phyloP scores from a whole-genome alignment of 2,329 filamentous ascomycete species.

The Chrysoporthe austroafricana region DNA sequence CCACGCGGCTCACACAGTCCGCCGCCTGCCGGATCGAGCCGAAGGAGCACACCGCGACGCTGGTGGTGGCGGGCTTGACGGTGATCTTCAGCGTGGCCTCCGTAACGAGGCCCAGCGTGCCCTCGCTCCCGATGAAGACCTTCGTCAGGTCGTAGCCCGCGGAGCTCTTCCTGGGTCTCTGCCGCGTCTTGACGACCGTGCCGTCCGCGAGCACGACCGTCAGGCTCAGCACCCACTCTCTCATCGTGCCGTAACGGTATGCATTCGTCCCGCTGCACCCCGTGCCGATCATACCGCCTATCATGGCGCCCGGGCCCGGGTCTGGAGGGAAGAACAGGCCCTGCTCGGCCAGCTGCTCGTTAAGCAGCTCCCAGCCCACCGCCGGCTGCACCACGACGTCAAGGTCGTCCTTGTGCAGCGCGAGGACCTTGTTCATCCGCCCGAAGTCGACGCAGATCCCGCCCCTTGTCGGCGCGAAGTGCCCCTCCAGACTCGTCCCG shows the following conservation, averaged over 20 bases:
- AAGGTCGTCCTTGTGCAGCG: constrained; percentile 76
- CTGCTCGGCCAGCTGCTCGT: constrained; percentile 68
- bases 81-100: constrained; percentile 89
- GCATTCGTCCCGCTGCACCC: constrained; percentile 75
- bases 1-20: constrained; percentile 78
- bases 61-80: constrained; percentile 76
- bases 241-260: constrained; percentile 85
- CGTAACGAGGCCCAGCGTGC: constrained; percentile 87
- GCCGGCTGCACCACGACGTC: constrained; percentile 77
- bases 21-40: constrained; percentile 69
- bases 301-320: constrained; percentile 81
- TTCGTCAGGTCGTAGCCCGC: constrained; percentile 91
- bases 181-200: constrained; percentile 78
- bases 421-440: constrained; percentile 80
- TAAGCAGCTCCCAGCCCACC: constrained; percentile 78
- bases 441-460: constrained; percentile 87
- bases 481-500: constrained; percentile 87
- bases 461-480: constrained; percentile 80
- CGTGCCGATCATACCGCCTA: constrained; percentile 79
- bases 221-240: constrained; percentile 81
- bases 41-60: constrained; percentile 73
- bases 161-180: constrained; percentile 66
- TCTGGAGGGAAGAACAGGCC: constrained; percentile 85
- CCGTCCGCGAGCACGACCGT: constrained; percentile 85
- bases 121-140: constrained; percentile 88